Conservation (phyloP, 2,329 filamentous ascomycete species). For the Diaporthe capsici region DNA sequence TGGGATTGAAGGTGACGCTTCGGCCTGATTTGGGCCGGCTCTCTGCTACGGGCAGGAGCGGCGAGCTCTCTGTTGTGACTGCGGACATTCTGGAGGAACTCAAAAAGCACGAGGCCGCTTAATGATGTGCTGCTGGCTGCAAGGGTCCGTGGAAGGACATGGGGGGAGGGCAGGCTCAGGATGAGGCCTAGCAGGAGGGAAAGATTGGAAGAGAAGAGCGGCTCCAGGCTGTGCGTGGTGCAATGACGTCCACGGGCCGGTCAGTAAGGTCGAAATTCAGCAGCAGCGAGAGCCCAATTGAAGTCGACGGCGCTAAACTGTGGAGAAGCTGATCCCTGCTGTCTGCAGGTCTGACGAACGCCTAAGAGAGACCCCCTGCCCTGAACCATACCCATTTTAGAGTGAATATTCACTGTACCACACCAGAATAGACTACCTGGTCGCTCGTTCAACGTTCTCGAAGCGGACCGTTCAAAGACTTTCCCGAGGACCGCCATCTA, state of each 20-base stretch:
- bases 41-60: constrained; percentile 46
- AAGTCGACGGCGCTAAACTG: constrained; percentile 15
- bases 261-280: constrained; percentile 31
- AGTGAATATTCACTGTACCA: neutral
- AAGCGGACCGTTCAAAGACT: neutral
- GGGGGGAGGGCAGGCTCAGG: constrained; percentile 19
- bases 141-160: constrained; percentile 1
- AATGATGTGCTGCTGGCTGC: constrained; percentile 15
- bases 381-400: neutral
- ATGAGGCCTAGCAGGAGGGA: constrained; percentile 20
- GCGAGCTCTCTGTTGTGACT: constrained; percentile 44
- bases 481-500: neutral
- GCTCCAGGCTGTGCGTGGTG: neutral
- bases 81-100: constrained; percentile 33
- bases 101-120: neutral
- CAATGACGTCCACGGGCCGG: constrained; percentile 28
- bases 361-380: neutral
- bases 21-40: constrained; percentile 64
- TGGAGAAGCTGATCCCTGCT: constrained; percentile 31
- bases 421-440: neutral
- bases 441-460: neutral
- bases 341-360: constrained; percentile 33
- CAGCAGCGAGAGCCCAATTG: constrained; percentile 15
- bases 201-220: neutral
- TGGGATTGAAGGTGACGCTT: constrained; percentile 84